Percentiles rank a stretch among this genome's conserved stretches.
These are phyloP conservation scores for Suillus placidus DNA, from an alignment of 768 basidiomycete species.

Conservation along the genomic window DNA sequence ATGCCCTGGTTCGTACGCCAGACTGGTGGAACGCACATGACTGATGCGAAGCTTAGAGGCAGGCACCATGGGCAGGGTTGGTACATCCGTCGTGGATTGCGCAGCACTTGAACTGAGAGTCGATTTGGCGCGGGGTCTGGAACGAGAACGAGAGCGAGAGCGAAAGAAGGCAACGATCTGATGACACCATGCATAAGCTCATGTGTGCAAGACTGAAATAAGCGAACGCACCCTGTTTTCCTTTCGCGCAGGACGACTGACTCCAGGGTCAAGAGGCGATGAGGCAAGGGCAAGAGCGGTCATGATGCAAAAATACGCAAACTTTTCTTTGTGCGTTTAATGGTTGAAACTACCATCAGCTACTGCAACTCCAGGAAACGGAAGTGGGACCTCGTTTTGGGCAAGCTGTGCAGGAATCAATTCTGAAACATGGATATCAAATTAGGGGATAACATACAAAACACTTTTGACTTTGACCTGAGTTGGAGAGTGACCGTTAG, in stretches of 20 bases:
- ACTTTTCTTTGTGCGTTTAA: conserved; percentile 13
- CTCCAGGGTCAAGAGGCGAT: conserved; percentile 9
- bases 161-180: conserved; percentile 66
- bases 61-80: conserved; percentile 17
- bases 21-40: conserved; percentile 20
- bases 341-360: conserved; percentile 8
- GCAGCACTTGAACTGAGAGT: conserved; percentile 9
- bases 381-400: conserved; percentile 9
- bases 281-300: conserved; percentile 9
- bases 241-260: conserved; percentile 25
- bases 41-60: conserved; percentile 10
- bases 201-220: conserved; percentile 1
- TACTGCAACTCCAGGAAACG: conserved; percentile 7
- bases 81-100: conserved; percentile 15
- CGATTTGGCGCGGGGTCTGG: conserved; percentile 35
- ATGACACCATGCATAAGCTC: background rate
- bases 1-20: conserved; percentile 10
- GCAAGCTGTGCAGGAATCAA: conserved; percentile 11
- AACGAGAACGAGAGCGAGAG: conserved; percentile 56
- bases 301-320: conserved; percentile 13
- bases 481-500: conserved; percentile 7
- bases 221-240: conserved; percentile 48
- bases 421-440: conserved; percentile 4
- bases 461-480: background rate
- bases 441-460: conserved; percentile 7